These are phyloP conservation scores for Ziziphus jujuba DNA, from an alignment of 306 rosid genomes.

Conservation along the genomic window DNA sequence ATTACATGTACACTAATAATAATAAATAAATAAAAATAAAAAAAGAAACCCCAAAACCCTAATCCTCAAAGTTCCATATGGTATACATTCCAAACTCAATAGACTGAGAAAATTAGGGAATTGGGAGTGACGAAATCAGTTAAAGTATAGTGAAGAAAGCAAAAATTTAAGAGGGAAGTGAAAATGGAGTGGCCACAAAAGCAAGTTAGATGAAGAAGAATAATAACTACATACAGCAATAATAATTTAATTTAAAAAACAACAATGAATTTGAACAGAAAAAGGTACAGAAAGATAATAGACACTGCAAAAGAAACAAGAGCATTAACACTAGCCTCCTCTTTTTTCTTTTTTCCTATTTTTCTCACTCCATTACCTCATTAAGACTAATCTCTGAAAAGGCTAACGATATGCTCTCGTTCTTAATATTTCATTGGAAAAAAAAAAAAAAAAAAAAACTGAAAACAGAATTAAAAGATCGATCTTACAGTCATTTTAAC, in stretches of 20 bases:
- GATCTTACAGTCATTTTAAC: slow-evolving; percentile 25
- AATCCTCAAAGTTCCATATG: background rate
- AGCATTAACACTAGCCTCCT: slow-evolving; percentile 72
- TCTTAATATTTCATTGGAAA: slow-evolving; percentile 24
- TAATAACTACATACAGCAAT: slow-evolving; percentile 21
- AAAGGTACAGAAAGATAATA: slow-evolving; percentile 20
- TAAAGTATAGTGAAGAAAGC: background rate
- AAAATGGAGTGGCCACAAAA: background rate
- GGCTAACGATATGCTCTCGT: slow-evolving; percentile 76
- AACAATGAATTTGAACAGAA: slow-evolving; percentile 22
- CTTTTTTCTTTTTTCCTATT: slow-evolving; percentile 7
- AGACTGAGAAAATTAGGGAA: no score
- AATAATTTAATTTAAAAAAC: slow-evolving; percentile 31
- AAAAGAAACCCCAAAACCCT: background rate
- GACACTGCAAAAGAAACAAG: slow-evolving; percentile 46
- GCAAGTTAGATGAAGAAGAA: slow-evolving; percentile 19
- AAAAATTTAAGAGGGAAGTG: background rate
- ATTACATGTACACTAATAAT: no score
- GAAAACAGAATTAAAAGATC: background rate
- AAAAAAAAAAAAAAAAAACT: background rate
- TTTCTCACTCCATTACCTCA: slow-evolving; percentile 22
- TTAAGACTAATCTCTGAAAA: slow-evolving; percentile 41
- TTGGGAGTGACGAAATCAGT: no score
- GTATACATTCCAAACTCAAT: background rate
- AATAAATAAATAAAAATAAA: background rate